phyloP scores from a whole-genome alignment of 257 asterid genomes.

The Datura wrightii region DNA sequence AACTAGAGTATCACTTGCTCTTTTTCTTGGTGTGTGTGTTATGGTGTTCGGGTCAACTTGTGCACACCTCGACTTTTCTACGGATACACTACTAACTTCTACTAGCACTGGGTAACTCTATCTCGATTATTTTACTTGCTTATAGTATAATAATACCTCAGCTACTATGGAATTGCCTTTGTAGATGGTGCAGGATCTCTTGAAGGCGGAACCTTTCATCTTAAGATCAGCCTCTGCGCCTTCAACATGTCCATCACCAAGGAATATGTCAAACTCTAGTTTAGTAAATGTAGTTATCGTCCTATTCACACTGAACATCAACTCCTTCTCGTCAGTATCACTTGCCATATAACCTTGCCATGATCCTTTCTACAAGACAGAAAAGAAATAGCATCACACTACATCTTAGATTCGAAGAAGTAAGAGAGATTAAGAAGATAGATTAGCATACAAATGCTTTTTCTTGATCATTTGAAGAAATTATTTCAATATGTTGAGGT shows the following conservation, averaged over 20 bases:
- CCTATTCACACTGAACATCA: constrained; percentile 63
- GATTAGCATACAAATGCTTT: constrained; percentile 7
- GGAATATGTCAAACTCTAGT: constrained; percentile 65
- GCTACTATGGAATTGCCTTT: constrained; percentile 74
- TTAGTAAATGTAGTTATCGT: constrained; percentile 48
- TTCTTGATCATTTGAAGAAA: background rate
- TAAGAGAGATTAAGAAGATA: background rate
- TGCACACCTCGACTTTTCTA: background rate
- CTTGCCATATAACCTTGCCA: constrained; percentile 72
- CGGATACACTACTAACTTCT: background rate
- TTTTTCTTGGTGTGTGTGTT: background rate
- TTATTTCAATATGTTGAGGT: background rate
- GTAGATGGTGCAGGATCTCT: constrained; percentile 88
- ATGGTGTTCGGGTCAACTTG: background rate
- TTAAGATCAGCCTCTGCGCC: constrained; percentile 56
- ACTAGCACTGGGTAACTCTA: background rate
- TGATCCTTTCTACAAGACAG: constrained; percentile 58
- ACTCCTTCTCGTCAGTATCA: constrained; percentile 45
- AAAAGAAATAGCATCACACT: constrained; percentile 25
- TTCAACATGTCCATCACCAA: constrained; percentile 47
- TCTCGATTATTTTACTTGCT: background rate
- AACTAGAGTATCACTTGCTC: background rate
- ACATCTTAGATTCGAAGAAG: constrained; percentile 25
- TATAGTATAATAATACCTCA: constrained; percentile 54
- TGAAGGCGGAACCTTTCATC: constrained; percentile 89